Evolutionary conservation across 2,329 filamentous ascomycete species (phyloP), one percentile per base, ranked within the genome.

Genomic region (Clathrospora elynae): DNA sequence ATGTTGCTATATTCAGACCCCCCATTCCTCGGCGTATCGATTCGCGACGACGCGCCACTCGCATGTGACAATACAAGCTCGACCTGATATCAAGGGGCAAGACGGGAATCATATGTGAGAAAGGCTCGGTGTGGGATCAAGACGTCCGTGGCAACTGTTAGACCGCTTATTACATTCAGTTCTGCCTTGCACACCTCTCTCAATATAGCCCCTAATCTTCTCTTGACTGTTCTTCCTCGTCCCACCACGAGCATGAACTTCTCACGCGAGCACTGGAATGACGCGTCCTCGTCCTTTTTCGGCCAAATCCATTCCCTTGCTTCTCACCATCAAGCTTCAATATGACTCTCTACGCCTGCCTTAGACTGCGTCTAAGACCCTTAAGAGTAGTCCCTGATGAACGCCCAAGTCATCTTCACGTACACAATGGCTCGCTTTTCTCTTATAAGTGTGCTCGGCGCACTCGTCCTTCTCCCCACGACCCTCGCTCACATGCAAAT

Each of bases 401-500:
- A 42, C 18, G 26, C 23, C 23, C 30, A 7, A 28, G 9, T 30
- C 24, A 29, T 17, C 18, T 18, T 16, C 25, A 30, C 22, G 17
- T 32, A 25, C 45, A 36, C 26, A 49, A 66, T 67, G 62, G 46
- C 57, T 53, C 51, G 28, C 25, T 44, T 42, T 26, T 47, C 42
- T 10, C 40, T 59, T 37, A 38, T 64, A 48, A 53, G 51, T 36
- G 49, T 54, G 35, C 45, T 64, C 50, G 53, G 55, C 40, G 47
- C 55, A 16, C 49, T 62, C n/a, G 46, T 51, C 36, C 24, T 61
- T 12, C n/a, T 62, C 14, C 42, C 59, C 1, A 24, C 44, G 10
- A 50, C 51, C 11, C 34, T 60, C 34, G 51, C 62, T 46, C 80
- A 83, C 61, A 80, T 83, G 71, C 75, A 82, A 62, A 75, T 83